These are phyloP conservation scores for Hyaloperonospora arabidopsidis DNA, from an alignment of 352 stramenopile genomes.

Conservation along the genomic window DNA sequence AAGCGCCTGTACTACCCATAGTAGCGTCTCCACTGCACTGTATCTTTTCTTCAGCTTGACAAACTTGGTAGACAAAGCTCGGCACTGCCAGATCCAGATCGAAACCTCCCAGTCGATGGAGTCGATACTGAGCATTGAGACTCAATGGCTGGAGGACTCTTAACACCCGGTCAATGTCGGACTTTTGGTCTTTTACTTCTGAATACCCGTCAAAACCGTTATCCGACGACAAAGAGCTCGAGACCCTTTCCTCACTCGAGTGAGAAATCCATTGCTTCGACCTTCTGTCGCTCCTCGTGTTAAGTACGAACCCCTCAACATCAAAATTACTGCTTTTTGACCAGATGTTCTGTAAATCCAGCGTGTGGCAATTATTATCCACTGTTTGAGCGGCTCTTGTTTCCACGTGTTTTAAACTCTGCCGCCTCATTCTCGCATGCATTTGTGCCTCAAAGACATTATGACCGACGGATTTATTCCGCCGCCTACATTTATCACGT, in stretches of 20 bases:
- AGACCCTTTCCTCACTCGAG: constrained; percentile 12
- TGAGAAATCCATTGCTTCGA: constrained; percentile 11
- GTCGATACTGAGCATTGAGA: constrained; percentile 14
- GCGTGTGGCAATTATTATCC: constrained; percentile 17
- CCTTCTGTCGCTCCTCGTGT: constrained; percentile 2
- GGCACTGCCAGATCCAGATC: constrained; percentile 16
- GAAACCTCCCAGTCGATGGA: constrained; percentile 15
- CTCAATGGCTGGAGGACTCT: constrained; percentile 17
- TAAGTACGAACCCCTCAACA: background rate
- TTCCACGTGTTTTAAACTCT: constrained; percentile 22
- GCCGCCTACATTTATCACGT: constrained; percentile 12
- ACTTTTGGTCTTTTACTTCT: background rate
- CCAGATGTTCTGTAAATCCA: constrained; percentile 17
- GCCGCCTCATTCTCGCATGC: constrained; percentile 22
- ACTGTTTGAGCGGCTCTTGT: constrained; percentile 1
- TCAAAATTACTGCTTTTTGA: constrained; percentile 3
- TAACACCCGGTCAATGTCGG: constrained; percentile 12
- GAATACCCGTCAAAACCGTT: background rate
- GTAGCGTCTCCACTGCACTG: constrained; percentile 19
- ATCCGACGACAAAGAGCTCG: constrained; percentile 12
- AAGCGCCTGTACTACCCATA: constrained; percentile 14
- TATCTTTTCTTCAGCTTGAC: constrained; percentile 7
- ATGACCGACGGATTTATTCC: constrained; percentile 12
- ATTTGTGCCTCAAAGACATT: constrained; percentile 32
- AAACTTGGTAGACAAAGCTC: constrained; percentile 19